A percentile compares a stretch with the other conserved stretches of the same genome.
Conservation (phyloP, 2,329 filamentous ascomycete species). For the Microdochium paspali region DNA sequence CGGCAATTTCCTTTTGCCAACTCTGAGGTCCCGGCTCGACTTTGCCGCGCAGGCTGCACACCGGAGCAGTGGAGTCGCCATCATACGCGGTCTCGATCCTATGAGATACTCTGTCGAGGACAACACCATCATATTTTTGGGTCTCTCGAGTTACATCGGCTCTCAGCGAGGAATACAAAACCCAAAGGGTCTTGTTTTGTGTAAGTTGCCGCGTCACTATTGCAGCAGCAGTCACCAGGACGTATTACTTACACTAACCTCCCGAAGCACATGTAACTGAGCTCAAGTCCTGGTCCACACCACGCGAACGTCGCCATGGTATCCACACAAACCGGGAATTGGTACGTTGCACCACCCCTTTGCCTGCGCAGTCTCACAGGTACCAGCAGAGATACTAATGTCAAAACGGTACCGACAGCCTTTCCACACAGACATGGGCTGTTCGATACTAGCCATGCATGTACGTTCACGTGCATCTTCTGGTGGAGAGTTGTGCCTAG, state of each 20-base stretch:
- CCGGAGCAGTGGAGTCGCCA: slow-evolving; percentile 36
- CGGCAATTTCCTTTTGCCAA: slow-evolving; percentile 30
- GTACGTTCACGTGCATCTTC: slow-evolving; percentile 30
- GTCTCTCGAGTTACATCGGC: slow-evolving; percentile 46
- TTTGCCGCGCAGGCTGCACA: slow-evolving; percentile 25
- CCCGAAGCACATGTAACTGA: slow-evolving; percentile 35
- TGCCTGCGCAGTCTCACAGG: slow-evolving; percentile 2
- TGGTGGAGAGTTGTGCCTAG: slow-evolving; percentile 36
- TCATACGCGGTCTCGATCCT: slow-evolving; percentile 44
- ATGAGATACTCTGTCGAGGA: slow-evolving; percentile 39
- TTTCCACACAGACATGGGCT: slow-evolving; percentile 44
- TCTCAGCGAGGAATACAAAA: slow-evolving; percentile 41
- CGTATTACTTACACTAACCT: slow-evolving; percentile 10
- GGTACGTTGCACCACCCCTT: slow-evolving; percentile 19
- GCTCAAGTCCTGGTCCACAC: slow-evolving; percentile 33
- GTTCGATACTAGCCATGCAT: slow-evolving; percentile 37
- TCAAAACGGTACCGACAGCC: slow-evolving; percentile 19
- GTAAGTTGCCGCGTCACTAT: too few relatives aligned
- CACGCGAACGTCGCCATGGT: slow-evolving; percentile 33
- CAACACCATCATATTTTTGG: slow-evolving; percentile 44
- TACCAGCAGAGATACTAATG: slow-evolving; percentile 3
- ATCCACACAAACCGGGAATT: slow-evolving; percentile 38
- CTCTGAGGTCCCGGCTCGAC: slow-evolving; percentile 22
- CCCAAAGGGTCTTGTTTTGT: slow-evolving; percentile 34
- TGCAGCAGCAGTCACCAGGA: too few relatives aligned